Base-by-base conservation (phyloP, 1,284 basidiomycete genomes). In the Schizophyllum amplum region DNA sequence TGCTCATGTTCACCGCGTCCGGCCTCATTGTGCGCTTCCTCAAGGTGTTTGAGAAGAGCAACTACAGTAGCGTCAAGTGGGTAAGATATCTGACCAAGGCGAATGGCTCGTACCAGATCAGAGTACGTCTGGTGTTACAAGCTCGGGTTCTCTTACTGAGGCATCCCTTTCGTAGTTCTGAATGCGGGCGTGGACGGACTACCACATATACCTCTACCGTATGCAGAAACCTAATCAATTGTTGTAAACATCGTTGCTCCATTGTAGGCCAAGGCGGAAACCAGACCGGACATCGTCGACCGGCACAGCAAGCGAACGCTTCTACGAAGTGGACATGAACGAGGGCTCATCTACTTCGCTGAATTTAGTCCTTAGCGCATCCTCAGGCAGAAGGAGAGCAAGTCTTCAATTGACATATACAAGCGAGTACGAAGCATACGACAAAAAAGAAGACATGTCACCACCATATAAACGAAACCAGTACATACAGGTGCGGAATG, bases 1-100 rank as follows among this genome's bases (percentile, higher is more conserved):
- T 99, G 57, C 80, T 99, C 65, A 99, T 99, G 96, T 94, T 98
- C 72, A 98, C 96, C 0, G 83, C 95, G 4, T 98, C 94, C 6
- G 97, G 97, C 0, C 72, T 99, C 64, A 87, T 97, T 55, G 97
- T 99, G 17, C 84, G 96, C 52, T 99, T 98, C 80, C 73, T 99
- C 67, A 99, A 98, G 72, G 95, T 99, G 23, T 98, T 97, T 66
- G 97, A 99, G 76, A 97, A 94, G 80, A 86, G 80, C 69, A 92
- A 87, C 65, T 98, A 98, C 68, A 84, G 92, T 65, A 92, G 89
- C 62, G 84, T 94, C 61, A 95, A 95, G 70, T 96, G 93, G 93
- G 93, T 96, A 24, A 76, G 90, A 52, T 92, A 94, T 68, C 79
- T 94, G 58, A 94, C 92, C 25, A 93, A 92, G 70, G 90, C 92